Percentiles rank a stretch among this genome's conserved stretches.
Conservation (phyloP, 2,329 filamentous ascomycete species). For the Ceratocystis ficicola region DNA sequence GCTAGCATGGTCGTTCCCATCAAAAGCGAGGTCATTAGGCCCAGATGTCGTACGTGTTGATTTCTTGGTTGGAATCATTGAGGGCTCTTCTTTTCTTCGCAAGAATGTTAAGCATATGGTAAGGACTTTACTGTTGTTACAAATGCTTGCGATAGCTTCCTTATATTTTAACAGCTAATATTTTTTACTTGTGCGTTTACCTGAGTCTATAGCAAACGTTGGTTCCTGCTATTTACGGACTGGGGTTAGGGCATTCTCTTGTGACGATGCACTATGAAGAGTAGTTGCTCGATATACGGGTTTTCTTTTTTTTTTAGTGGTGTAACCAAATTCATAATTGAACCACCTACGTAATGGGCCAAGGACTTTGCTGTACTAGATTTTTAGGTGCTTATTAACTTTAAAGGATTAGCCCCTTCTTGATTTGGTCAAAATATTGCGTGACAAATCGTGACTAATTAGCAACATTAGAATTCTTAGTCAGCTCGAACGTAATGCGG, state of each 20-base stretch:
- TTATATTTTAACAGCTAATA: background rate
- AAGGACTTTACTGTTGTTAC: no score
- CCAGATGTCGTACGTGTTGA: background rate
- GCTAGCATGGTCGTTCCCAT: background rate
- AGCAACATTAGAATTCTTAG: background rate
- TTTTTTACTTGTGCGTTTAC: slow-evolving; percentile 1
- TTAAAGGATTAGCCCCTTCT: background rate
- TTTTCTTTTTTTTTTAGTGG: background rate
- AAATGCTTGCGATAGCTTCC: background rate
- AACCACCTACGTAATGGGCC: no score
- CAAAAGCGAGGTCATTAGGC: background rate
- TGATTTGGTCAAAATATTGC: background rate
- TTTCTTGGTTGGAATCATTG: background rate
- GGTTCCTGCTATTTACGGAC: slow-evolving; percentile 1
- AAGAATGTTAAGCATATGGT: background rate
- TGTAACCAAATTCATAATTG: background rate
- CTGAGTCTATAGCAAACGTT: background rate
- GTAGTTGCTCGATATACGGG: background rate
- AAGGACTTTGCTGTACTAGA: background rate
- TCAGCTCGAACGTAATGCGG: background rate
- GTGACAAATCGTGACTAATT: background rate
- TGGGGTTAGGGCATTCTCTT: background rate
- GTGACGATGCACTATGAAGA: background rate
- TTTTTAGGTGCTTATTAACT: background rate
- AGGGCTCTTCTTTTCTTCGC: background rate